phyloP scores from a whole-genome alignment of 108 stramenopile genomes.

The Nannochloropsis salina region DNA sequence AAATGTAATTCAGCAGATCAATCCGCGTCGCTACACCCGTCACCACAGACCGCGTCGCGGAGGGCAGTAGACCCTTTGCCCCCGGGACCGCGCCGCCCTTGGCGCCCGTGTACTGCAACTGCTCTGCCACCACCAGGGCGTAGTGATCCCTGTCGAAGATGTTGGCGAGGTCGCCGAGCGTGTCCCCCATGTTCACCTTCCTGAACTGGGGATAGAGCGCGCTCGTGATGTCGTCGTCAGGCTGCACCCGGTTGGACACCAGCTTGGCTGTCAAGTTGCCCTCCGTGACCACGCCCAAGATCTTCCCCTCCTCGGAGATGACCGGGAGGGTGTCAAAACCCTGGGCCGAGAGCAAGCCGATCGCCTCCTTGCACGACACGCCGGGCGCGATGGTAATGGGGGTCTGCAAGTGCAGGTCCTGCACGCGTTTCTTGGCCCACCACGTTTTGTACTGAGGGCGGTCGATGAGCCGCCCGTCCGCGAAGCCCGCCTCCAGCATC shows the following conservation, averaged over 20 bases:
- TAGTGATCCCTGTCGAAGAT: constrained; percentile 81
- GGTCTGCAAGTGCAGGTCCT: constrained; percentile 68
- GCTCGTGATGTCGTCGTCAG: constrained; percentile 65
- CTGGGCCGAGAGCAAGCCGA: constrained; percentile 68
- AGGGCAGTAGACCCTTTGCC: background rate
- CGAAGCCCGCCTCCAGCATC: constrained; percentile 82
- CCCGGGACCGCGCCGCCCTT: background rate
- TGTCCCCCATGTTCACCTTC: constrained; percentile 58
- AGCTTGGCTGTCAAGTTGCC: constrained; percentile 75
- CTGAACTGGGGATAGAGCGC: constrained; percentile 82
- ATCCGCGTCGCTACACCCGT: constrained; percentile 56
- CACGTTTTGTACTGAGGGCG: constrained; percentile 32
- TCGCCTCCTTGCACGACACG: constrained; percentile 70
- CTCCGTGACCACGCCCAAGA: constrained; percentile 87
- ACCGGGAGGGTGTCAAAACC: constrained; percentile 93
- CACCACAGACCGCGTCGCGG: constrained; percentile 35
- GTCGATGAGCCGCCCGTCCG: constrained; percentile 46
- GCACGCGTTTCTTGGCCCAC: constrained; percentile 66
- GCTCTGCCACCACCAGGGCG: constrained; percentile 74
- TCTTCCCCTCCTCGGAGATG: constrained; percentile 57
- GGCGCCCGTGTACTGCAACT: constrained; percentile 63
- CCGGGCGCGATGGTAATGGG: constrained; percentile 76
- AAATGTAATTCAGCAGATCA: constrained; percentile 55
- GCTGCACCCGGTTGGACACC: constrained; percentile 61
- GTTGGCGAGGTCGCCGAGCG: constrained; percentile 66